Evolutionary conservation across 768 basidiomycete species (phyloP), one percentile per base, ranked within the genome.

Genomic region (Vararia minispora): DNA sequence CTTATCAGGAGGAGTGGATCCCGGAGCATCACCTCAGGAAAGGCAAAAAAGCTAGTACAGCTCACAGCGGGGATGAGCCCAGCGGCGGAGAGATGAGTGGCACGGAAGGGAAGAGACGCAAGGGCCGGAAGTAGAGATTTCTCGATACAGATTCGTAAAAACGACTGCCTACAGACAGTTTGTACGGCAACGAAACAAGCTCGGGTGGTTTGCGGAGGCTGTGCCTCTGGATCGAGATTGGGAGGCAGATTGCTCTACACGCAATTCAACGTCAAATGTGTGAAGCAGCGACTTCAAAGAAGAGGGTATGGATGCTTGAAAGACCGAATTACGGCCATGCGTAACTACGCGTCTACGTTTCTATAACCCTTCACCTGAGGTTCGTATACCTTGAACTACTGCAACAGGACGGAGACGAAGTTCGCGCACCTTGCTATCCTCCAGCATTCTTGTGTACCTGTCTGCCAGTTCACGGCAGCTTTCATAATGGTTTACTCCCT

Each of bases 401-500:
- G 21, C 18, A 40, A 48, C 23, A 33, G 18, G 6, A 36, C 14
- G 26, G 6, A 33, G 5, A 32, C 11, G n/a, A 33, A 28, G 24
- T 4, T 21, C 35, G 68, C 85, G 49, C 55, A 92, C 91, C 71
- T 71, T 79, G 56, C 82, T 84, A 34, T 83, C 78, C 58, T 65
- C 63, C 37, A 97, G 62, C 79, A 92, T 85, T 21, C 62, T 62
- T 22, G 78, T 56, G 53, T 95, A 95, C 56, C 79, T 79, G 43
- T 91, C 80, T 32, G 85, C 73, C 32, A 92, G 60, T 66, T 88
- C 82, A 55, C 74, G 78, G 63, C 92, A 97, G 51, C 77, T 83
- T 60, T 91, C 83, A 44, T 86, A 76, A 52, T 87, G 78, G 61
- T 97, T 95, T 27, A 91, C 85, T 23, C 92, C 90, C 64, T 98